Base-by-base conservation (phyloP, 2,329 filamentous ascomycete species). In the Stromatinia cepivora region DNA sequence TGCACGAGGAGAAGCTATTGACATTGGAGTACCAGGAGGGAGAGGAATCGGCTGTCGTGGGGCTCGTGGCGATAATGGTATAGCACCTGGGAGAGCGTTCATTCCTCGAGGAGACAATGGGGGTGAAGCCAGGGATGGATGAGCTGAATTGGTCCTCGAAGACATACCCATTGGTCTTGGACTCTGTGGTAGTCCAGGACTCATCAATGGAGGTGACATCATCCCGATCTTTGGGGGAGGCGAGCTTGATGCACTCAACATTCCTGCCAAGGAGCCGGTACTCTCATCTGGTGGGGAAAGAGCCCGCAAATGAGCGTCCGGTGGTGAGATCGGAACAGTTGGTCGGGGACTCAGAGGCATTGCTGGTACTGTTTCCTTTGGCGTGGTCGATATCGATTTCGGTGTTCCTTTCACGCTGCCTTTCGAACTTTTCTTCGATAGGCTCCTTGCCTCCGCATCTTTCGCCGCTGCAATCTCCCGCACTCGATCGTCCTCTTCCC, bases 401-500 rank as follows among this genome's bases (percentile, higher is more conserved):
- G 66, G 15, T 20, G 58, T 68, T 42, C 66, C 66, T 52, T 85
- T 84, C 73, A 82, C 83, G 70, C 61, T 69, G 31, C 81, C 82
- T 72, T 82, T 84, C 77, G 86, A 89, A 78, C 85, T 89, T 83
- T 91, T 92, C 78, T 91, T 92, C 0, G 92, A 94, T 42, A 87
- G 81, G 79, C 91, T 93, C 70, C 90, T 86, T 39, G 86, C 84
- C 76, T 92, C 90, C 17, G 90, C 87, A 75, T 93, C 89, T 76
- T 88, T 85, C 59, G 86, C 78, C 1, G 86, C 87, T n/a, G 89
- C 79, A 20, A 88, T 83, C 77, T 94, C 92, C 61, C 94, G 88
- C 67, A 92, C 87, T 67, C 85, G 85, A 74, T 97, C 93, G 76
- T 97, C 94, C 71, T 97, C 92, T 78, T 94, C 93, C 66, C 94